Base-by-base conservation (phyloP, 176 grass and related monocot genomes). In the Ampelocalamus luodianensis region DNA sequence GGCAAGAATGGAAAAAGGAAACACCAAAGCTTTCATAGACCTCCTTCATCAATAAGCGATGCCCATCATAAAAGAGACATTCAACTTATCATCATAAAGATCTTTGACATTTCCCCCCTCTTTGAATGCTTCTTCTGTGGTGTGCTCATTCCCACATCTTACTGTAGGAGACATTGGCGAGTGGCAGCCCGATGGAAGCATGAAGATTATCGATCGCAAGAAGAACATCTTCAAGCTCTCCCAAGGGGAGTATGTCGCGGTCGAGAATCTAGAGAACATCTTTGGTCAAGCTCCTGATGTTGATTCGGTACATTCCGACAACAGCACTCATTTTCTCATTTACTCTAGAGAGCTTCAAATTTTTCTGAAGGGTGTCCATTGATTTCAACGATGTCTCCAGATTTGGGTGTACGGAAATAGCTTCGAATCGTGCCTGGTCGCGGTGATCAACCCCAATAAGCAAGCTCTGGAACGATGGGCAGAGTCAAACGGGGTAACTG, bases 201-300 rank as follows among this genome's bases (percentile, higher is more conserved):
- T 98, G 91, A 98, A 98, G 89, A 98, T 98, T 66, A 95, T 98
- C 62, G 96, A 98, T 44, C 83, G 96, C 50, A 98, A 98, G 91
- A 98, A 98, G 81, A 98, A 98, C 77, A 98, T 98, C 64, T 98
- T 98, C 83, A 98, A 98, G 85, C 90, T 98, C 45, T 98, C 96
- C 36, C 96, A 98, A 79, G 96, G 96, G 82, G 96, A 98, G 75
- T 98, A 95, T 46, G 96, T 98, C 20, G 96, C 96, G 0, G 96
- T 98, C 12, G 93, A 98, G 79, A 95, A 98, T 92, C 76, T 98
- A 74, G 96, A 98, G 81, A 98, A 95, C 83, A 95, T 98, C 17
- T 98, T 95, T 87, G 91, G 87, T 72, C 91, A 90, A 53, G 77
- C 91, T 86, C 80, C 91, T 87, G 84, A 74, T 82, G 82, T 98